Conservation (phyloP, 345 rosid species). For the Crucihimalaya himalaica region DNA sequence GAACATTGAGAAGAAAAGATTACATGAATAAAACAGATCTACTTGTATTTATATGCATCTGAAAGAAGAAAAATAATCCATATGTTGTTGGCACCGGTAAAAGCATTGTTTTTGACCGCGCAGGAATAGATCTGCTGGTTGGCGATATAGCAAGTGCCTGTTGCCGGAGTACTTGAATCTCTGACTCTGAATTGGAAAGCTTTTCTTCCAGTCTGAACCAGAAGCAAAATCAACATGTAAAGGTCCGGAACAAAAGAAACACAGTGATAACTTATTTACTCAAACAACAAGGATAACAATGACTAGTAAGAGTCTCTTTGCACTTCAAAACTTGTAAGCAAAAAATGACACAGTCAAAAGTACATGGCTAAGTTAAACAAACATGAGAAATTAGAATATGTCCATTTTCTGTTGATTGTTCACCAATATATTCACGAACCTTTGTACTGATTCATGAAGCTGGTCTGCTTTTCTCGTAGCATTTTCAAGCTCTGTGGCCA, state of each 20-base stretch:
- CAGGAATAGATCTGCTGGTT: slow-evolving; percentile 75
- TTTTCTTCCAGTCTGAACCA: slow-evolving; percentile 84
- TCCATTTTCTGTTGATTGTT: slow-evolving; percentile 6
- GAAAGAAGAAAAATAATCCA: background rate
- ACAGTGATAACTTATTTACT: background rate
- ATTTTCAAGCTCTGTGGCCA: slow-evolving; percentile 76
- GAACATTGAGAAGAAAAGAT: slow-evolving; percentile 43
- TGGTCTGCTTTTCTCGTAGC: slow-evolving; percentile 78
- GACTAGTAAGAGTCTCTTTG: slow-evolving; percentile 13
- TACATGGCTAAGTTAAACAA: background rate
- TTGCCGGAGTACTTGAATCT: slow-evolving; percentile 97
- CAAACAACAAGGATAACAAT: slow-evolving; percentile 5
- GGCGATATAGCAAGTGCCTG: slow-evolving; percentile 95
- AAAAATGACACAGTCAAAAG: slow-evolving; percentile 2
- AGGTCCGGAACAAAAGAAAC: slow-evolving; percentile 3
- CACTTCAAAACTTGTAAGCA: slow-evolving; percentile 10
- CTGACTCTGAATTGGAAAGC: slow-evolving; percentile 94
- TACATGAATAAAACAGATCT: slow-evolving; percentile 29
- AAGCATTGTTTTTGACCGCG: slow-evolving; percentile 65
- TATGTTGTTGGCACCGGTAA: slow-evolving; percentile 58
- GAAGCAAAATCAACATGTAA: slow-evolving; percentile 33
- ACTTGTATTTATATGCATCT: slow-evolving; percentile 22
- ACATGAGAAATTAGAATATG: background rate
- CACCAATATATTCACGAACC: slow-evolving; percentile 54
- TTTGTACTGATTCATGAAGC: slow-evolving; percentile 93